Evolutionary conservation across 805 yeast genomes (phyloP), one percentile per base, ranked within the genome.

Genomic region (Spathaspora passalidarum): DNA sequence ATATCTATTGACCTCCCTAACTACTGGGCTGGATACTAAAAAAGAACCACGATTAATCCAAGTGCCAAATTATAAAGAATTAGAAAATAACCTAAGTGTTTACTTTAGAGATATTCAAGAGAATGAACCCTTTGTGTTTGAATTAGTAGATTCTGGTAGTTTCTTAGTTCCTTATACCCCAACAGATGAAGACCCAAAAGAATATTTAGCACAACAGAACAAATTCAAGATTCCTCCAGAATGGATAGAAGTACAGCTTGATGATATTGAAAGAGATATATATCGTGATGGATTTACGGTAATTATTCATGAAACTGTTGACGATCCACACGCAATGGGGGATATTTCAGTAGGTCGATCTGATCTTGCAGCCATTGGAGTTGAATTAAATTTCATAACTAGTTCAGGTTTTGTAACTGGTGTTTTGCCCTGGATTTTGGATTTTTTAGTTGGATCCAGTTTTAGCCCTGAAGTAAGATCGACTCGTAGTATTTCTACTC

Each of bases 401-500:
- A 39, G 45, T 5, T n/a, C 35, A 10, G 40, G 36, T 35, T n/a
- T 29, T n/a, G 50, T 47, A 14, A 32, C 32, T 18, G 42, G 38
- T 21, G 35, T 18, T 17, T 14, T 37, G 19, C 34, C 34, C 4
- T 29, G 32, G 32, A 19, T 20, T 3, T 6, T 44, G 13, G 38
- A 40, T 29, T 41, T 47, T 4, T 17, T 44, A 32, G 38, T 26
- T 19, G 47, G 45, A 2, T 19, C n/a, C 13, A 32, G 44, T 21
- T 18, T 47, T 6, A 11, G 47, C 6, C 45, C 50, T 4, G 50
- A 47, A 43, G 26, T 43, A 8, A 42, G 41, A 32, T 8, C 20
- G 8, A 20, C 36, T 2, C 17, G 11, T 10, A 16, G 22, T 14
- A 22, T 32, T 14, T 18, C 45, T 2, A 29, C 40, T 3, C 37